Evolutionary conservation across 1,284 basidiomycete genomes (phyloP), one percentile per base, ranked within the genome.

Genomic region (Neolentinus lepideus): DNA sequence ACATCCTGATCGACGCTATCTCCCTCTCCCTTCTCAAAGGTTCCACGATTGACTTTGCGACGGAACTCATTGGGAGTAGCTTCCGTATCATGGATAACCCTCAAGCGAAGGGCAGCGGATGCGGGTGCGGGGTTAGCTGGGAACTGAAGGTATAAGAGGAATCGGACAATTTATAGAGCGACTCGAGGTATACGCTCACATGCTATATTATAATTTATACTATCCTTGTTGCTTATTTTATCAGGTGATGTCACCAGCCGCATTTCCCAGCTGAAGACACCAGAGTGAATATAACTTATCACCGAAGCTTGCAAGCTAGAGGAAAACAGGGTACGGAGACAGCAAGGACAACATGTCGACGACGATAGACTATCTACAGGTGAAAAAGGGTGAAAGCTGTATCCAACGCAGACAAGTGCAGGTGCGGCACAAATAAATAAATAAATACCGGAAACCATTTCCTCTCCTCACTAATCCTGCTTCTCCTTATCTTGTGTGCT

Each of bases 51-150:
- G 93, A 96, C 69, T 96, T 84, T 65, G 88, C 90, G 0, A 94
- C 92, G 0, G 94, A 96, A 69, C 79, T 96, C 36, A 96, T 96
- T 61, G 93, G 93, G 3, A 90, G 86, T 65, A 88, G 84, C 56
- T 96, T 96, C 67, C 77, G 86, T 16, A 74, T 96, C 2, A 66
- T 78, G 16, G 83, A 88, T 19, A 96, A 95, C 61, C 94, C 93
- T 2, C 88, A 91, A 68, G 84, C 92, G 0, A 88, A 91, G 61
- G 90, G 90, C 0, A 81, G 76, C 55, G 92, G 92, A 0, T 95
- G 93, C 61, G 93, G 93, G 1, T 96, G 93, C 65, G 92, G 93
- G 25, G 85, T 94, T 48, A 94, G 92, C 68, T 94, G 90, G 91
- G 92, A 94, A 64, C 74, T 92, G 52, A 91, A 89, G 66, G 70